phyloP scores from a whole-genome alignment of 2,329 filamentous ascomycete genomes.

The Fusarium incarnatum region DNA sequence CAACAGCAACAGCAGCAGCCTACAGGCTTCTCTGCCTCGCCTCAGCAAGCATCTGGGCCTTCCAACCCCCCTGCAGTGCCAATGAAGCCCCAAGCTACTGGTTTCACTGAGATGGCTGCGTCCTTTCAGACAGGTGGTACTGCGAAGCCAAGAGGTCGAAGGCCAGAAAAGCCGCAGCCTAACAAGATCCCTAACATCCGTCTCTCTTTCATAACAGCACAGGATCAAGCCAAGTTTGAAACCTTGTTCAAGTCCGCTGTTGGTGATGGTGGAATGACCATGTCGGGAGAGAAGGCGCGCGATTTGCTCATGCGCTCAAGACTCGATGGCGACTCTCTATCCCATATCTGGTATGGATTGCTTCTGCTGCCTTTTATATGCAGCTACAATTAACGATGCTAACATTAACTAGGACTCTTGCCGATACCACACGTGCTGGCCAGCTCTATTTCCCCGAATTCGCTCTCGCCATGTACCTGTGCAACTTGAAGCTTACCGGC shows the following conservation, averaged over 20 bases:
- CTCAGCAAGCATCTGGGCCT: slow-evolving; percentile 62
- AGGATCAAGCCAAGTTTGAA: slow-evolving; percentile 97
- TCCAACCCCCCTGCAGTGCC: slow-evolving; percentile 67
- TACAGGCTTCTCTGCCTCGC: slow-evolving; percentile 59
- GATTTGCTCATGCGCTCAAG: slow-evolving; percentile 91
- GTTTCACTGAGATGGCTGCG: slow-evolving; percentile 74
- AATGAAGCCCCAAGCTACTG: slow-evolving; percentile 74
- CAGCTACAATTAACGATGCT: slow-evolving; percentile 10
- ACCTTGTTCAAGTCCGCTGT: slow-evolving; percentile 96
- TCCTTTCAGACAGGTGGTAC: slow-evolving; percentile 69
- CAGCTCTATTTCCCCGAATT: slow-evolving; percentile 98
- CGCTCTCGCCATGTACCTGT: slow-evolving; percentile 97
- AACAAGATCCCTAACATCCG: slow-evolving; percentile 93
- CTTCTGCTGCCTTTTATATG: not conserved
- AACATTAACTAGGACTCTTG: slow-evolving; percentile 74
- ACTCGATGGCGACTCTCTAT: slow-evolving; percentile 86
- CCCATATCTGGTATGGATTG: slow-evolving; percentile 83
- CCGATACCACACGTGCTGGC: slow-evolving; percentile 95
- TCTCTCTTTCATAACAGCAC: slow-evolving; percentile 93
- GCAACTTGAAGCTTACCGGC: slow-evolving; percentile 90
- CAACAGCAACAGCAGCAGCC: slow-evolving; percentile 64
- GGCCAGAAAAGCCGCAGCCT: slow-evolving; percentile 61
- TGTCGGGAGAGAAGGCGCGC: slow-evolving; percentile 92
- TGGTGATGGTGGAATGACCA: slow-evolving; percentile 82
- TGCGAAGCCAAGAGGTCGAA: slow-evolving; percentile 58